Evolutionary conservation across 2,329 filamentous ascomycete species (phyloP).

Genomic region (Apiospora pterosperma): DNA sequence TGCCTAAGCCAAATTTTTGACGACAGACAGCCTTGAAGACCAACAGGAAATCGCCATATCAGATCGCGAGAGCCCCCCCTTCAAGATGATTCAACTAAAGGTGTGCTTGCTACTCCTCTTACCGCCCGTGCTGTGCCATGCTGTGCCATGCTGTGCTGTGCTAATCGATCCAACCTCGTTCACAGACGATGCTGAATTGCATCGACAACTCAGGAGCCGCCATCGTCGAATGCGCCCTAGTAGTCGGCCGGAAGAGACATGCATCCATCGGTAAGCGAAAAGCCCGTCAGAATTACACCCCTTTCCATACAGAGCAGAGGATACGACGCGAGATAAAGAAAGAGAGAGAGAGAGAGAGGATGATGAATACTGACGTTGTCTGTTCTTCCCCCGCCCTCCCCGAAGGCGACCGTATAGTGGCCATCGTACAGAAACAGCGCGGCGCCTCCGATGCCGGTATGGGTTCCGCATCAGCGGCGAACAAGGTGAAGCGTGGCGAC

Average conservation of each 20-base stretch:
- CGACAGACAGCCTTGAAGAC: conserved; percentile 1
- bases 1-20: conserved; percentile 4
- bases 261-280: conserved; percentile 74
- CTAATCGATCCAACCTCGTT: background rate
- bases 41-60: background rate
- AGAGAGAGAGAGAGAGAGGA: background rate
- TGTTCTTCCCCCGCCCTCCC: background rate
- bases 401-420: conserved; percentile 92
- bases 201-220: conserved; percentile 99
- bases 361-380: background rate
- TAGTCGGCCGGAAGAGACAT: conserved; percentile 84
- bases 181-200: conserved; percentile 92
- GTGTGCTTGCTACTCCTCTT: conserved; percentile 32
- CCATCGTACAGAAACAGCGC: conserved; percentile 96
- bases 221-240: conserved; percentile 92
- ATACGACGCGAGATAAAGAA: background rate
- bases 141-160: background rate
- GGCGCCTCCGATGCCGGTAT: conserved; percentile 70
- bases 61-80: background rate
- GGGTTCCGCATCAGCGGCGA: conserved; percentile 69
- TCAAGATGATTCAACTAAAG: conserved; percentile 90
- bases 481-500: conserved; percentile 95
- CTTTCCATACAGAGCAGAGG: background rate
- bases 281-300: background rate
- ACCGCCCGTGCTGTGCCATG: background rate